Percentiles rank a stretch among this genome's conserved stretches.
These are phyloP conservation scores for Barnettozyma californica DNA, from an alignment of 805 yeast genomes.

Conservation along the genomic window DNA sequence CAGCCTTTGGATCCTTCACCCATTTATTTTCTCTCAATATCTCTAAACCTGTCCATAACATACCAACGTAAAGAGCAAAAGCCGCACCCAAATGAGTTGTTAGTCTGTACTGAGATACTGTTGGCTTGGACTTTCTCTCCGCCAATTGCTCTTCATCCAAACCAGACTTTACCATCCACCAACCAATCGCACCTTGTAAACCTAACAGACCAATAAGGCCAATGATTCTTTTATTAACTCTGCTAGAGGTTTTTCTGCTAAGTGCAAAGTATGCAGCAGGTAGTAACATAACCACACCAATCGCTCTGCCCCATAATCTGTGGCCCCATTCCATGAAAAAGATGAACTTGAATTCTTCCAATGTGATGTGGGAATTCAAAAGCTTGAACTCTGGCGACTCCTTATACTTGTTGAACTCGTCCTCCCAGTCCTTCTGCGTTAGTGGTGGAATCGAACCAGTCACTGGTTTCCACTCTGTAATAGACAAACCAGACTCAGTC, in stretches of 20 bases:
- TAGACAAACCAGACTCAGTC: conserved; percentile 92
- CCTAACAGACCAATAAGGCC: conserved; percentile 78
- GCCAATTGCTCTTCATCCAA: conserved; percentile 72
- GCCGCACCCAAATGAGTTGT: conserved; percentile 95
- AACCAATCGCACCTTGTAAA: conserved; percentile 91
- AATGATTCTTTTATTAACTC: conserved; percentile 60
- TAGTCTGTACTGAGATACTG: conserved; percentile 91
- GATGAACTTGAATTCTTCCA: conserved; percentile 92
- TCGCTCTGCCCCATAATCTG: conserved; percentile 84
- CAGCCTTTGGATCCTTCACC: conserved; percentile 57
- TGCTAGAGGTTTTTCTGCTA: conserved; percentile 57
- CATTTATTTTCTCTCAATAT: conserved; percentile 70
- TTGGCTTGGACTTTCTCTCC: conserved; percentile 88
- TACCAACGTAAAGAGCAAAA: conserved; percentile 78
- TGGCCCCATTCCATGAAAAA: conserved; percentile 98
- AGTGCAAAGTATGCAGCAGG: conserved; percentile 84
- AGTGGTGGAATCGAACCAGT: conserved; percentile 93
- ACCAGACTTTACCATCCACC: conserved; percentile 99
- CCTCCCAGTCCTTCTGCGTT: conserved; percentile 75
- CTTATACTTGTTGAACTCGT: conserved; percentile 74
- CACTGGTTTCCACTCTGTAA: conserved; percentile 98
- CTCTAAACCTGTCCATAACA: conserved; percentile 86
- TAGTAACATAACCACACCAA: conserved; percentile 74
- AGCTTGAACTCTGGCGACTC: conserved; percentile 88
- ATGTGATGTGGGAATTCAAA: conserved; percentile 78